Conservation (phyloP, 176 grass and related monocot genomes). For the Oryza glumipatula region DNA sequence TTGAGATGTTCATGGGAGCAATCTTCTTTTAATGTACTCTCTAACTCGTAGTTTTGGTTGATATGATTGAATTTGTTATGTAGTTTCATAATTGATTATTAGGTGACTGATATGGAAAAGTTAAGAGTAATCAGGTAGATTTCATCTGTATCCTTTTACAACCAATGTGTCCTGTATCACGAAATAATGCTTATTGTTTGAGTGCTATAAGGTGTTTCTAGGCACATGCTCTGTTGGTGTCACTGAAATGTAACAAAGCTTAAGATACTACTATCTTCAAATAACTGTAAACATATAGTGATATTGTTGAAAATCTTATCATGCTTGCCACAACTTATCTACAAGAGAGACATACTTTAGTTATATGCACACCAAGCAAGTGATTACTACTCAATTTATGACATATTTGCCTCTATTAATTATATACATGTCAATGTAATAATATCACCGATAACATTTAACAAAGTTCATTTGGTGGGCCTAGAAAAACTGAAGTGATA, state of each 20-base stretch:
- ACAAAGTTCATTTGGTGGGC: background rate
- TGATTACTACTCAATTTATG: conserved; percentile 29
- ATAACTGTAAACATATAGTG: background rate
- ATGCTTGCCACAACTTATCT: background rate
- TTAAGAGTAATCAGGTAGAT: conserved; percentile 9
- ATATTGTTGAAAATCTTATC: background rate
- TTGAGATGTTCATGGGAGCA: background rate
- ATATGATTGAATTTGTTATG: background rate
- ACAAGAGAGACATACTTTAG: background rate
- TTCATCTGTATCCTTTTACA: background rate
- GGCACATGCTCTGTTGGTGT: background rate
- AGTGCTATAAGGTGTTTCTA: background rate
- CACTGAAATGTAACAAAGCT: background rate
- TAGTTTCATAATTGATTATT: conserved; percentile 21
- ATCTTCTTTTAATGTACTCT: background rate
- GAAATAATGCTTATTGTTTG: conserved; percentile 14
- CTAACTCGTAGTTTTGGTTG: conserved; percentile 13
- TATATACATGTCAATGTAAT: background rate
- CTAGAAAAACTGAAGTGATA: background rate
- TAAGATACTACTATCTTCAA: background rate
- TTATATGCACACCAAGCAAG: background rate
- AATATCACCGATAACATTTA: conserved; percentile 16
- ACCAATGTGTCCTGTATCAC: conserved; percentile 2
- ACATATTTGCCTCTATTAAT: background rate
- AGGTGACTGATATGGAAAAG: conserved; percentile 23